Base-by-base conservation (phyloP, 768 basidiomycete species). In the Melanogaster broomeanus region DNA sequence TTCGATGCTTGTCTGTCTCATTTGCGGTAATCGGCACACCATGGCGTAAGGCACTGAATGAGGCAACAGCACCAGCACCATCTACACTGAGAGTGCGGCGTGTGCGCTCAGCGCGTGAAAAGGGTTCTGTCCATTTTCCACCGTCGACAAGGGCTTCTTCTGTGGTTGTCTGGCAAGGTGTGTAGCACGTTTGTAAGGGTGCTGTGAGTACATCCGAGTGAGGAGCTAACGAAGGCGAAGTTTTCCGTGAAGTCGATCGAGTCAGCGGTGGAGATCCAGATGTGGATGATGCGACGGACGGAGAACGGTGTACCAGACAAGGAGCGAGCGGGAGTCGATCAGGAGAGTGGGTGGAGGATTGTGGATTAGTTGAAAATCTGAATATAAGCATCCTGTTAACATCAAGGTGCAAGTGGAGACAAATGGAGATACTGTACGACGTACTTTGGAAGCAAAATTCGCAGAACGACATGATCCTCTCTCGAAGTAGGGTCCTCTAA, bases 141-240 rank as follows among this genome's bases (percentile, higher is more conserved):
- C 83, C 85, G 56, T 80, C 71, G 37, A 73, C 64, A 33, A 80
- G 60, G 43, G 75, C 79, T 48, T 80, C 75, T 40, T 90, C 88
- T 3, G 81, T 85, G 52, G 75, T 75, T 31, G 68, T 63, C 37
- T 80, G 75, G 61, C 89, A 91, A 41, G 82, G 77, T 9, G 75
- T 65, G 60, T 89, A 91, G 66, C 89, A 91, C 12, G 82, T 74
- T 38, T 88, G 83, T 16, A 91, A 71, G 7, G 89, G 89, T 2
- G 90, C 68, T 0, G 85, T 89, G 27, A 74, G 56, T 21, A 68
- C 53, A 35, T 75, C 66, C 13, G 76, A 58, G 18, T 69, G 73
- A 43, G 74, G 72, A 25, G 76, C n/a, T n/a, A n/a, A 72, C 39
- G 64, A 67, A 52, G 52, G 60, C 48, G 57, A 57, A 42, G 58